A percentile compares a stretch with the other conserved stretches of the same genome.
These are phyloP conservation scores for Podaxis pistillaris DNA, from an alignment of 768 basidiomycete species.

Conservation along the genomic window DNA sequence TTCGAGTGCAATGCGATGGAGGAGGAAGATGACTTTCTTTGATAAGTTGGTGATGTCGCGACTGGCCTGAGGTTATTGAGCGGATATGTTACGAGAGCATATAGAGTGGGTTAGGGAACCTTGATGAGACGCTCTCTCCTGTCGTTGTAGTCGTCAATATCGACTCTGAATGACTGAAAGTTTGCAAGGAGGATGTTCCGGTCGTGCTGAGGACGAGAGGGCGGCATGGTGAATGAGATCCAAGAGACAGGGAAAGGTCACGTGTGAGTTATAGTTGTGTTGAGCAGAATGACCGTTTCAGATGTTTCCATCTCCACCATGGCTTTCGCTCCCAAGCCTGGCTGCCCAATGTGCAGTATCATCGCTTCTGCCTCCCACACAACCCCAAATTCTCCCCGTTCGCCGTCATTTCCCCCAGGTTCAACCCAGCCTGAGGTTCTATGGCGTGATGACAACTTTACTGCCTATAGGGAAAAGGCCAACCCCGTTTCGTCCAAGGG, in stretches of 20 bases:
- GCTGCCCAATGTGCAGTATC: constrained; percentile 78
- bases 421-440: constrained; percentile 59
- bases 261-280: constrained; percentile 1
- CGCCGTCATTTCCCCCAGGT: constrained; percentile 43
- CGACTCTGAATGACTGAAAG: constrained; percentile 65
- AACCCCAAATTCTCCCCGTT: constrained; percentile 41
- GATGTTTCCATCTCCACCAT: constrained; percentile 6
- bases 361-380: constrained; percentile 53
- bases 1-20: constrained; percentile 66
- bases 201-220: constrained; percentile 20
- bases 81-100: background rate
- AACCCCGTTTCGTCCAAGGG: constrained; percentile 73
- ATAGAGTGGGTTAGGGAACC: constrained; percentile 35
- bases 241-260: constrained; percentile 1
- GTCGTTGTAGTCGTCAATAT: constrained; percentile 84
- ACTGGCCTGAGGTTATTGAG: constrained; percentile 47
- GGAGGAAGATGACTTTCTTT: constrained; percentile 91
- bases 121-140: constrained; percentile 90
- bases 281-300: background rate
- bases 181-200: constrained; percentile 22
- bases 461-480: constrained; percentile 66
- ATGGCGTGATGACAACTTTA: constrained; percentile 78
- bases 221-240: constrained; percentile 15
- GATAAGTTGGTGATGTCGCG: constrained; percentile 89
- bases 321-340: constrained; percentile 56